Percentiles rank a stretch among this genome's conserved stretches.
phyloP scores from a whole-genome alignment of 768 basidiomycete species.

The Trametes gibbosa region DNA sequence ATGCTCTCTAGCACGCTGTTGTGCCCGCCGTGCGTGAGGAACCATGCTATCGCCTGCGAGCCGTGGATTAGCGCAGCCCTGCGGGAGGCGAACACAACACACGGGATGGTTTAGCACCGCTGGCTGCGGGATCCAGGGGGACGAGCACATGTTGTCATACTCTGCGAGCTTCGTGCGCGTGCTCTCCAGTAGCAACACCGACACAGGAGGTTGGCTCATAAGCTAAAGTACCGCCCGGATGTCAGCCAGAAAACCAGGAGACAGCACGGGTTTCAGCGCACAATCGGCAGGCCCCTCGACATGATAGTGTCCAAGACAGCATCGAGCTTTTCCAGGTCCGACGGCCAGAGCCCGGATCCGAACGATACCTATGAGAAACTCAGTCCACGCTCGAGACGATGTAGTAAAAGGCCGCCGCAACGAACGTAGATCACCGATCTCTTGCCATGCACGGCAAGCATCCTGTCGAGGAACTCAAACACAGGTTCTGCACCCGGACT shows the following conservation, averaged over 20 bases:
- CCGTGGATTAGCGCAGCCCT: background rate
- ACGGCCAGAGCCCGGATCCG: slow-evolving; percentile 21
- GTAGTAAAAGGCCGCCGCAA: background rate
- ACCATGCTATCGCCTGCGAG: slow-evolving; percentile 13
- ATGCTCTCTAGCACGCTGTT: slow-evolving; percentile 23
- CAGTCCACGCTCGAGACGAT: background rate
- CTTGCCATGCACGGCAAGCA: slow-evolving; percentile 11
- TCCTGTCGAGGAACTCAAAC: slow-evolving; percentile 14
- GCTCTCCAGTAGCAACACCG: background rate
- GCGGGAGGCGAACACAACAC: background rate
- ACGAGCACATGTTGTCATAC: background rate
- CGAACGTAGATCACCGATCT: slow-evolving; percentile 23
- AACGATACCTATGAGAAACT: slow-evolving; percentile 22
- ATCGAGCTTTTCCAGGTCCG: slow-evolving; percentile 15
- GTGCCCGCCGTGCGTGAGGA: slow-evolving; percentile 16
- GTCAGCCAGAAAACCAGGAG: background rate
- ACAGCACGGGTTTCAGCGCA: background rate
- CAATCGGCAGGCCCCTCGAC: slow-evolving; percentile 22
- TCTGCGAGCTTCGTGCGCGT: background rate
- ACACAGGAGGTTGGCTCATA: background rate
- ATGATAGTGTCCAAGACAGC: slow-evolving; percentile 21
- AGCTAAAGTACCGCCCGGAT: slow-evolving; percentile 1
- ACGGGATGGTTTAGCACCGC: slow-evolving; percentile 1
- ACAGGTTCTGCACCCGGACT: background rate
- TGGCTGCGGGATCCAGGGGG: slow-evolving; percentile 10